Conservation (phyloP, 257 asterid species). For the Fraxinus anomala region DNA sequence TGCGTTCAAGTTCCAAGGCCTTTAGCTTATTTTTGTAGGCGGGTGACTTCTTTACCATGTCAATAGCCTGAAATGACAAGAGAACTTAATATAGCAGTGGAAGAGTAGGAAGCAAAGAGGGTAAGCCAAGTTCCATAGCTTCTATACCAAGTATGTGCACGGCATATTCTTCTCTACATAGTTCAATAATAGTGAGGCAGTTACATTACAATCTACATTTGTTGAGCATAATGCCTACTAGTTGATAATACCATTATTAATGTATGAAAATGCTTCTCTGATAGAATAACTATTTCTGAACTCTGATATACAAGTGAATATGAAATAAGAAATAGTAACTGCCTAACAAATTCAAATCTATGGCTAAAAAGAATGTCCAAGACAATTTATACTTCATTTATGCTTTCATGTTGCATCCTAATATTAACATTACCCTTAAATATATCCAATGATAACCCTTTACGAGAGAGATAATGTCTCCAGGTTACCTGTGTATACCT, state of each 20-base stretch:
- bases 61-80: conserved; percentile 69
- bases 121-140: conserved; percentile 7
- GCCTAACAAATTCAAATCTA: neutral
- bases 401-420: neutral
- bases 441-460: neutral
- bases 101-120: conserved; percentile 26
- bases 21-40: conserved; percentile 91
- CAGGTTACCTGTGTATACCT: conserved; percentile 50
- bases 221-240: neutral
- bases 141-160: conserved; percentile 18
- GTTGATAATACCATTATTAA: neutral
- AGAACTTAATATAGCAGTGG: conserved; percentile 17
- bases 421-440: neutral
- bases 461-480: neutral
- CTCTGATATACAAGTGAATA: neutral
- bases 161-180: conserved; percentile 2
- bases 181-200: neutral
- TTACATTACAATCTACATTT: neutral
- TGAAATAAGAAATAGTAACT: conserved; percentile 1
- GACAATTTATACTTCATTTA: neutral
- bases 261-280: neutral
- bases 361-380: neutral
- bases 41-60: conserved; percentile 95
- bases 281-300: neutral
- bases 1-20: conserved; percentile 91